Base-by-base conservation (phyloP, 257 asterid species). In the Gentiana straminea region DNA sequence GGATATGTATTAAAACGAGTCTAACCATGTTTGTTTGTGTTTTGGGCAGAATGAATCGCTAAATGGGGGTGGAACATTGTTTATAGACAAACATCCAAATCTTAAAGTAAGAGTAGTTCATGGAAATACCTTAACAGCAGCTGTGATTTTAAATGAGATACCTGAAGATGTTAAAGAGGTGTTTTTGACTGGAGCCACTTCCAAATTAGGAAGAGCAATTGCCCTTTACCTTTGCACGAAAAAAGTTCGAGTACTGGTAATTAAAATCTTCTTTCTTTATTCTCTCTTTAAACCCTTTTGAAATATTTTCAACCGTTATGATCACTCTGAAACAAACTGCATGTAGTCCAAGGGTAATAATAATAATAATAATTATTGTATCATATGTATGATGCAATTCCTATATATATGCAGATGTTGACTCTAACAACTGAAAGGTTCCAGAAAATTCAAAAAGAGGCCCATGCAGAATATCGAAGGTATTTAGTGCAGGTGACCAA, bases 41-140 rank as follows among this genome's bases (percentile, higher is more conserved):
- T 34, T 62, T 36, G 4, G 38, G 72, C 58, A 91, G 96, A 91
- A 87, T 47, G 98, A 91, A 74, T 82, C 90, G 35, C 66, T 91
- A 32, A 91, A 91, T 70, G 95, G 96, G 66, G 98, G 98, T 1
- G 98, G 98, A 35, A 78, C 83, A 2, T 69, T 91, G 58, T 91
- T 91, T 38, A 84, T 91, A 58, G 64, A 91, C 61, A 79, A 83
- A 66, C 86, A 79, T 63, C 83, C 84, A 2, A 62, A 83, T 66
- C 96, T 91, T 46, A 84, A 58, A 53, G 98, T 91, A 1, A 77
- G 94, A 2, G 96, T 91, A 1, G 97, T 88, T 5, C 98, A 92
- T 39, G 97, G 98, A 1, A 92, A 92, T 59, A 92, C 98, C 32
- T 66, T 91, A 66, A 91, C 98, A 54, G 98, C 98, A 53, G 98